phyloP scores from a whole-genome alignment of 805 yeast species.

The Suhomyces pyralidae region DNA sequence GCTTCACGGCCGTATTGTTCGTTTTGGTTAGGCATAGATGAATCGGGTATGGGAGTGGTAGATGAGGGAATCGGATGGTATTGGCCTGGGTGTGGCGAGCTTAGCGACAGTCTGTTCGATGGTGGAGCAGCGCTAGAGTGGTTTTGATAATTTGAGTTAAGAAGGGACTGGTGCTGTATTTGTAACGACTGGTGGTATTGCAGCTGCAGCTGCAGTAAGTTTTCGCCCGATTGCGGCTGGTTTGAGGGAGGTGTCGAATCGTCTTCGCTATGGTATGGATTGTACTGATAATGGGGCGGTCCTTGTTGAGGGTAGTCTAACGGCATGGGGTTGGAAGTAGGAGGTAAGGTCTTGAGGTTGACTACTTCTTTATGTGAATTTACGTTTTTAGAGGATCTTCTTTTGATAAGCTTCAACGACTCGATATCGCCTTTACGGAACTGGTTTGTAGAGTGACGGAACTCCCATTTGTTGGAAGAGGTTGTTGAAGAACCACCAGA shows the following conservation, averaged over 20 bases:
- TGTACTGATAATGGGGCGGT: not conserved
- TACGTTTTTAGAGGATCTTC: constrained; percentile 56
- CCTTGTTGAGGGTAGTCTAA: constrained; percentile 2
- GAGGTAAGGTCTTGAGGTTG: constrained; percentile 31
- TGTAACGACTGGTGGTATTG: constrained; percentile 16
- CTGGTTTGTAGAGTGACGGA: constrained; percentile 74
- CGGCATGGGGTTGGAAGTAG: constrained; percentile 17
- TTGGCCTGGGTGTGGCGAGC: not conserved
- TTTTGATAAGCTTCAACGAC: constrained; percentile 67
- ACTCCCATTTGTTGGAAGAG: constrained; percentile 64
- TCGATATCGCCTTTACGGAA: constrained; percentile 82
- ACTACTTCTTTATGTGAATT: constrained; percentile 39
- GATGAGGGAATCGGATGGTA: not conserved
- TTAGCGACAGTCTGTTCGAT: not conserved
- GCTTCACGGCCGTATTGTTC: not conserved
- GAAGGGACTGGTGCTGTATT: constrained; percentile 8
- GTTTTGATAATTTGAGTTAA: not conserved
- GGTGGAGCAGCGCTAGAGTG: not conserved
- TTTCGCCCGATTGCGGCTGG: constrained; percentile 1
- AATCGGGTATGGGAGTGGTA: constrained; percentile 3
- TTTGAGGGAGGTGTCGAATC: not conserved
- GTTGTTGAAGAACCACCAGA: constrained; percentile 20
- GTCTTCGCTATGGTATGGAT: constrained; percentile 2
- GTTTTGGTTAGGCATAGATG: not conserved
- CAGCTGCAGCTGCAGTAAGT: constrained; percentile 4